Evolutionary conservation across 140 eudicot genomes (phyloP).

Genomic region (Erigeron philadelphicus): DNA sequence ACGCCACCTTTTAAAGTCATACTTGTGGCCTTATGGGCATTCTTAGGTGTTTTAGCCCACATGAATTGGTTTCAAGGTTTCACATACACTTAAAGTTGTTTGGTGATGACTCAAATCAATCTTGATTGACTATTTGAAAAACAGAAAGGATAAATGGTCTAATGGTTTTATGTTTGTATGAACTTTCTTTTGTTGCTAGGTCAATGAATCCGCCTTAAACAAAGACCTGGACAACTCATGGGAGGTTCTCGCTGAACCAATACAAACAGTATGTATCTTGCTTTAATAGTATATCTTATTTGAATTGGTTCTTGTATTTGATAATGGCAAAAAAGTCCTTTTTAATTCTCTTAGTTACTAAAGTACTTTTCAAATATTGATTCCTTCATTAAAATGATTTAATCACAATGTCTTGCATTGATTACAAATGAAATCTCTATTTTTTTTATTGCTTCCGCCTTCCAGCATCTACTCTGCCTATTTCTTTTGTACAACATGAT

Average conservation of each 20-base stretch:
- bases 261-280: constrained; percentile 68
- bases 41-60: neutral
- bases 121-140: neutral
- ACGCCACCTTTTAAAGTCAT: neutral
- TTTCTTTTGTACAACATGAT: neutral
- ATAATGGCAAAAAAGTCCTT: constrained; percentile 4
- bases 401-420: too few species aligned
- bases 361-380: too few species aligned
- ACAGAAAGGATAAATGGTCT: neutral
- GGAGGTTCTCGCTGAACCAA: constrained; percentile 99
- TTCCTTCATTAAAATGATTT: too few species aligned
- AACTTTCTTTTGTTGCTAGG: constrained; percentile 37
- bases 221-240: constrained; percentile 75
- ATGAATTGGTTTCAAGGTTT: neutral
- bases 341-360: too few species aligned
- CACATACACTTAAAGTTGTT: neutral
- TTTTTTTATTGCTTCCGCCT: neutral
- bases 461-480: neutral
- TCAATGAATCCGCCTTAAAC: constrained; percentile 63
- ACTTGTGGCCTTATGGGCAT: neutral
- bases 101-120: neutral
- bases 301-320: neutral
- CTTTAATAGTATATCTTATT: neutral
- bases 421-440: neutral
- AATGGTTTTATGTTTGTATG: neutral